Evolutionary conservation across 2,329 filamentous ascomycete species (phyloP), one percentile per base, ranked within the genome.

Genomic region (Colletotrichum eremochloae): DNA sequence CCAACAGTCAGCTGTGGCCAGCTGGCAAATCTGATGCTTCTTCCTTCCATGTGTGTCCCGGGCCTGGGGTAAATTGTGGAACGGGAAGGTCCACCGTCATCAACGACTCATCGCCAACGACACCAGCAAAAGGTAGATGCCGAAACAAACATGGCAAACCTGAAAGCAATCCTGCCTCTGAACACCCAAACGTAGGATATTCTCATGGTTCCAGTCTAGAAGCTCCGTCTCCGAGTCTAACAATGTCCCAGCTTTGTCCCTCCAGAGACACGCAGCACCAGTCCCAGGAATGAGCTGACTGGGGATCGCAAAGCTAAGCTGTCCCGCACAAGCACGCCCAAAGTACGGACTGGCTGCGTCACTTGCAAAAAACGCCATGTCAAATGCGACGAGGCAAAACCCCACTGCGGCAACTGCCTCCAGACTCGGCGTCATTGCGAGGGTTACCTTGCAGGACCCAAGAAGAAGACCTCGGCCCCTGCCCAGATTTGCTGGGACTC

Each of bases 401-500:
- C 75, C 9, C 46, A 74, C 38, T 76, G 75, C 60, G 36, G 24
- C 11, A 76, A 75, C 11, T 76, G 75, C 14, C 72, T 74, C 38
- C 63, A 58, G n/a, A 58, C 15, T 58, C 57, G 63, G 20, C 64
- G 75, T 2, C 50, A 63, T 11, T 76, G 75, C 31, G 74, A 76
- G 44, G 75, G 75, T 3, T 76, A 75, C 48, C 61, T 46, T 31
- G 5, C 42, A 20, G 20, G 31, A 36, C 52, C 63, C 61, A 76
- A 74, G 72, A 74, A 75, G 60, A 66, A 48, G 0, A 12, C 61
- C 7, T 55, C 70, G 1, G 63, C 68, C 42, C 70, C 72, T 6
- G 53, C 67, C 9, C 76, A 77, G 9, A 40, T 77, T 2, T 67
- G 72, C 20, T 79, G 77, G 78, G 72, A 81, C 62, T 77, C 77